Conservation (phyloP, 768 basidiomycete species). For the Crepidotus variabilis region DNA sequence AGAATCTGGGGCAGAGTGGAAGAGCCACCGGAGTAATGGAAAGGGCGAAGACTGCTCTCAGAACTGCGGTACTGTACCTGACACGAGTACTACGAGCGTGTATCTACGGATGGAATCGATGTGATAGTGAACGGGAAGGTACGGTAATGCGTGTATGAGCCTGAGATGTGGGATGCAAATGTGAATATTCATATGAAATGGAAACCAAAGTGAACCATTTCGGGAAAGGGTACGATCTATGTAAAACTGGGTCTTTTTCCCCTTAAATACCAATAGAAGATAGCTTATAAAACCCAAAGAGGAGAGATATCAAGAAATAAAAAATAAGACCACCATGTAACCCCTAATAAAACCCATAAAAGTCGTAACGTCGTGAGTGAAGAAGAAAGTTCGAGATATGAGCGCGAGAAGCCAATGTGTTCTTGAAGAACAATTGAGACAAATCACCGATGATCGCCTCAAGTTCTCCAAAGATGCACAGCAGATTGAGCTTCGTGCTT, state of each 20-base stretch:
- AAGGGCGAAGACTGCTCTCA: not conserved
- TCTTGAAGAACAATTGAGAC: not conserved
- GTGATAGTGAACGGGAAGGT: not conserved
- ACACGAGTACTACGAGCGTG: not conserved
- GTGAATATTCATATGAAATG: not conserved
- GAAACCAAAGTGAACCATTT: not conserved
- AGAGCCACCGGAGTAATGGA: too few species aligned
- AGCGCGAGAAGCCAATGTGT: not conserved
- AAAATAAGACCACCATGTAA: not conserved
- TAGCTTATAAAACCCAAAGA: not conserved
- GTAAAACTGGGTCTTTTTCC: slow-evolving; percentile 15
- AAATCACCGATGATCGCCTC: not conserved
- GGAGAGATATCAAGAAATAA: slow-evolving; percentile 2
- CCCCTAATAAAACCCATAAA: not conserved
- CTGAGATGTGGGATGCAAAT: not conserved
- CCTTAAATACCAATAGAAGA: slow-evolving; percentile 13
- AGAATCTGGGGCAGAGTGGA: too few species aligned
- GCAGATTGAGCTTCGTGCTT: not conserved
- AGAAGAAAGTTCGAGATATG: not conserved
- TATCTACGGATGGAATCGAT: not conserved
- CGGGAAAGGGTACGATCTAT: not conserved
- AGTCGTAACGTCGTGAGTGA: not conserved
- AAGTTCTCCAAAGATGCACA: not conserved
- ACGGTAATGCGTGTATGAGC: not conserved
- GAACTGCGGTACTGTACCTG: not conserved